phyloP scores from a whole-genome alignment of 257 asterid genomes.

The Solanum lycopersicoides region DNA sequence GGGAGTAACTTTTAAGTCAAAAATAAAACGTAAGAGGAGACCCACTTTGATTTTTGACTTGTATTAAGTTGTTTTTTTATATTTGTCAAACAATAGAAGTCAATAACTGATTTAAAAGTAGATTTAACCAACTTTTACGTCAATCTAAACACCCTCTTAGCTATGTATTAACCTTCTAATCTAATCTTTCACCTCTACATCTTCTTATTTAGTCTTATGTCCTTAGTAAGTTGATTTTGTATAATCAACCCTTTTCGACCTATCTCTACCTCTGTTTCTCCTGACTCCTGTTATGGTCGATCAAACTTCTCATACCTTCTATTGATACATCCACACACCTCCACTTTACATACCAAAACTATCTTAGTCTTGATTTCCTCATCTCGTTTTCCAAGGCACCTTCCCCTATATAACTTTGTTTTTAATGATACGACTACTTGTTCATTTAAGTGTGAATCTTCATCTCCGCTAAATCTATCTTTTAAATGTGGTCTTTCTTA shows the following conservation, averaged over 20 bases:
- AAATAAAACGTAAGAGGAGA: too few relatives aligned
- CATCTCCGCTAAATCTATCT: background rate
- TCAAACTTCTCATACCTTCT: background rate
- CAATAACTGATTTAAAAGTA: background rate
- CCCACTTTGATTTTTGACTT: too few relatives aligned
- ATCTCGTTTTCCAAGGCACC: background rate
- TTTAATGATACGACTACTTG: background rate
- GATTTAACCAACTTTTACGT: background rate
- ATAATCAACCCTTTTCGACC: background rate
- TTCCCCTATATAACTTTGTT: background rate
- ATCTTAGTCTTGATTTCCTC: background rate
- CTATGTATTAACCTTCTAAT: background rate
- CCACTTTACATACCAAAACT: background rate
- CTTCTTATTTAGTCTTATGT: background rate
- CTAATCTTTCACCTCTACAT: background rate
- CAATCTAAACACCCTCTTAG: background rate
- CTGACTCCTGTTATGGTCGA: too few relatives aligned
- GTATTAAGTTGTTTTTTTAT: too few relatives aligned
- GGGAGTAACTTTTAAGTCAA: too few relatives aligned
- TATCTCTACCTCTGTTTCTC: background rate
- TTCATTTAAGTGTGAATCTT: background rate
- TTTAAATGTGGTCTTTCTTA: background rate
- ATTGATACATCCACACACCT: background rate
- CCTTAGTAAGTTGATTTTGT: background rate
- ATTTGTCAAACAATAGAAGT: background rate